phyloP scores from a whole-genome alignment of 176 grass and related monocot genomes.

The Typha latifolia region DNA sequence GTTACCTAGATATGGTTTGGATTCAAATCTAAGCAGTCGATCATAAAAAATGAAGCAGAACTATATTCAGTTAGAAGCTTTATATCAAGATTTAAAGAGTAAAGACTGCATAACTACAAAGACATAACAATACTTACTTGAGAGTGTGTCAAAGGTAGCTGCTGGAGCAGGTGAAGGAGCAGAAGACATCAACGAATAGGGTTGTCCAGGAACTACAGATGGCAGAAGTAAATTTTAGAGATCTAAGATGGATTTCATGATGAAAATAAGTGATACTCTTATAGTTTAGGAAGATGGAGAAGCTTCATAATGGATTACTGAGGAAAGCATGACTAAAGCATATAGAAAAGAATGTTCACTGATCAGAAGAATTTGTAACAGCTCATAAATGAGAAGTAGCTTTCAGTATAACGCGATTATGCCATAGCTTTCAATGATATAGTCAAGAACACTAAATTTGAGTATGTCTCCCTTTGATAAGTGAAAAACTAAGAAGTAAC shows the following conservation, averaged over 20 bases:
- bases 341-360: neutral
- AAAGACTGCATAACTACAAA: conserved; percentile 1
- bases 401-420: too few relatives aligned
- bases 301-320: neutral
- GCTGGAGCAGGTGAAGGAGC: conserved; percentile 40
- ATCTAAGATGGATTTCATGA: conserved; percentile 1
- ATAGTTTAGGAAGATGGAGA: neutral
- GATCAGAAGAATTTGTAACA: neutral
- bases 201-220: conserved; percentile 68
- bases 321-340: neutral
- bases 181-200: conserved; percentile 36
- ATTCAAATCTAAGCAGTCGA: too few relatives aligned
- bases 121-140: conserved; percentile 36
- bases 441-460: too few relatives aligned
- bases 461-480: too few relatives aligned
- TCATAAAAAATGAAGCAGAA: too few relatives aligned
- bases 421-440: too few relatives aligned
- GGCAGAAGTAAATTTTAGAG: conserved; percentile 1
- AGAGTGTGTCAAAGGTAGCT: conserved; percentile 33
- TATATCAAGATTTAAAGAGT: neutral
- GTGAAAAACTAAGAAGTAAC: too few relatives aligned
- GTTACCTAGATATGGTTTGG: too few relatives aligned
- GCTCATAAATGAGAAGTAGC: too few relatives aligned
- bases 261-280: neutral
- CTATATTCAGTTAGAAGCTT: neutral